Evolutionary conservation across 2,329 filamentous ascomycete genomes (phyloP), one percentile per base, ranked within the genome.

Genomic region (Xylaria sp.): DNA sequence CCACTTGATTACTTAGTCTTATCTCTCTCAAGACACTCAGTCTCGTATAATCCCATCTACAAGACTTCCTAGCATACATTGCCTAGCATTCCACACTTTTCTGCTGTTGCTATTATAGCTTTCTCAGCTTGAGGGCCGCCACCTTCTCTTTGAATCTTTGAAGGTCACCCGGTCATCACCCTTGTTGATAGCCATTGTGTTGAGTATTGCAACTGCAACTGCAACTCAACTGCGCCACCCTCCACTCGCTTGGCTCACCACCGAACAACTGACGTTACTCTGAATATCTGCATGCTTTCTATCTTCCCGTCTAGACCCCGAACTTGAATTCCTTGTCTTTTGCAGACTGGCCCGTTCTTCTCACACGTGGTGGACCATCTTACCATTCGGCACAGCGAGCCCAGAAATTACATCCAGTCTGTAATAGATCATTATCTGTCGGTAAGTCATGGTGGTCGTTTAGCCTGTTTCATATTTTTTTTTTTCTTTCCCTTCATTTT

Each of bases 381-480:
- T 66, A 13, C 56, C 46, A 58, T 67, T 54, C 63, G 25, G 51
- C 39, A 48, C 37, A 54, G 10, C n/a, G 62, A 59, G 13, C 59
- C 37, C 61, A 48, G 63, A 61, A 63, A 60, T 65, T 63, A 54
- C 52, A 58, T 69, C 46, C 55, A 56, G 34, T 44, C 65, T 51
- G 60, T 20, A 51, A 68, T 62, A 66, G 25, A 70, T 61, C 54
- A 41, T 55, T 48, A 58, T 60, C 61, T 67, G 62, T 68, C 65
- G 66, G 71, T 73, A 72, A 67, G 71, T 73, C 34, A 44, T 50
- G 48, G 41, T 67, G 25, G 13, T 63, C 55, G 31, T 69, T 73
- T 65, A 65, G 60, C 63, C 63, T 71, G 66, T 70, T 70, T 65
- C 2, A 31, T 62, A 56, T 8, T 18, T 54, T 18, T 62, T 46